Base-by-base conservation (phyloP, 805 yeast species). In the Yamadazyma paraphyllophila region DNA sequence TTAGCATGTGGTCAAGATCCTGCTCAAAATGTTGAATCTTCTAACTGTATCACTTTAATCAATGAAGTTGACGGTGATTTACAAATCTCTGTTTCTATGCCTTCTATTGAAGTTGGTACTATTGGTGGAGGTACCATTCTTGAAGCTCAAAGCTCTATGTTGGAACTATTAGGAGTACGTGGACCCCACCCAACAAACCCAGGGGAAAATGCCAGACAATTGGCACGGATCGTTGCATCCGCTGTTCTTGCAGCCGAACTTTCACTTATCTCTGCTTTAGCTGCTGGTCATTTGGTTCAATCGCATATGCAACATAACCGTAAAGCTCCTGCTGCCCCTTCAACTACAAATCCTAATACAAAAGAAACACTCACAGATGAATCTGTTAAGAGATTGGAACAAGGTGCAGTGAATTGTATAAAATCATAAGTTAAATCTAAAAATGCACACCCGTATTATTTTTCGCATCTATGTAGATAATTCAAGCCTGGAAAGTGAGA, bases 1-100 rank as follows among this genome's bases (percentile, higher is more conserved):
- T 71, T 94, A 53, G 99, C 99, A 4, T 81, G 96, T 48, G 99
- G 99, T 47, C 99, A 94, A 74, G 99, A 94, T 69, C 99, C 99
- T n/a, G 99, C 99, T 1, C 99, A 94, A 72, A 94, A 94, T 61
- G 97, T 94, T 43, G 99, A 92, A 72, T 84, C 95, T 49, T 89
- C 97, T 27, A 92, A 91, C 69, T 94, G 99, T 83, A 92, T 94
- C 48, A 94, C 99, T 1, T 75, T 94, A 55, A 91, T 94, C 96
- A 72, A 67, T 9, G 73, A 68, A 10, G 74, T 77, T 34, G 65
- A 62, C 43, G 99, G 97, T 11, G 88, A 88, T 60, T 77, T 94
- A 61, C 85, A 81, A 55, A 85, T 94, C 33, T 88, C 97, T 1
- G 99, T 94, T n/a, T 88, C 98, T 3, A 94, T 94, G 99, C 99